Evolutionary conservation across 2,329 filamentous ascomycete genomes (phyloP), one percentile per base, ranked within the genome.

Genomic region (Colletotrichum caudatum): DNA sequence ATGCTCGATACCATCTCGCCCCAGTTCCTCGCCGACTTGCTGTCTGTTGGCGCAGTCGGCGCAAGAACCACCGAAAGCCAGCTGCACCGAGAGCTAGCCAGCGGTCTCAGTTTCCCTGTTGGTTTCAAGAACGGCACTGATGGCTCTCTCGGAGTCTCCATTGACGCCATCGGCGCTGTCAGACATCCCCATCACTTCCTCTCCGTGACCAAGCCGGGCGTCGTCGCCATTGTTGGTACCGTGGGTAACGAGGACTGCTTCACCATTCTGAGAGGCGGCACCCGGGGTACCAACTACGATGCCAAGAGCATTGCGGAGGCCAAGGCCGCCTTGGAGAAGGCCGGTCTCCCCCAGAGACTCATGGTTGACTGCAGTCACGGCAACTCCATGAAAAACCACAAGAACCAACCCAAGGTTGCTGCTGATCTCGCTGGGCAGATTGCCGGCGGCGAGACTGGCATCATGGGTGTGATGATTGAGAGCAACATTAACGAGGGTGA

Each of bases 111-210:
- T 76, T 98, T 98, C 92, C 96, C 96, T 2, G 94, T 99, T 14
- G 96, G 96, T 63, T 99, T 99, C 92, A 99, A 99, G 89, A 99
- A 99, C 83, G 96, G 96, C 75, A 99, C 96, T 41, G 96, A 99
- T 80, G 96, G 96, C 63, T 92, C 92, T 11, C 85, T 98, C 59
- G 89, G 91, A 68, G 95, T 98, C 5, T 95, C 96, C 16, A 94
- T 98, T 76, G 96, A 99, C 80, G 96, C 96, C 62, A 97, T 98
- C 80, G 94, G 95, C 73, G 94, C 96, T 20, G 95, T 97, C 62
- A 91, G 89, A 80, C 94, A 97, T 80, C 94, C 94, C 20, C 96
- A 99, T 80, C 94, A 98, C 86, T 98, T 99, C 88, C 88, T 99
- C 76, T 97, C 94, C 7, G 95, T 98, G 75, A 98, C 96, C 29